A percentile compares a stretch with the other conserved stretches of the same genome.
These are phyloP conservation scores for Cryptococcus sp. DNA, from an alignment of 1,284 basidiomycete species.

Conservation along the genomic window DNA sequence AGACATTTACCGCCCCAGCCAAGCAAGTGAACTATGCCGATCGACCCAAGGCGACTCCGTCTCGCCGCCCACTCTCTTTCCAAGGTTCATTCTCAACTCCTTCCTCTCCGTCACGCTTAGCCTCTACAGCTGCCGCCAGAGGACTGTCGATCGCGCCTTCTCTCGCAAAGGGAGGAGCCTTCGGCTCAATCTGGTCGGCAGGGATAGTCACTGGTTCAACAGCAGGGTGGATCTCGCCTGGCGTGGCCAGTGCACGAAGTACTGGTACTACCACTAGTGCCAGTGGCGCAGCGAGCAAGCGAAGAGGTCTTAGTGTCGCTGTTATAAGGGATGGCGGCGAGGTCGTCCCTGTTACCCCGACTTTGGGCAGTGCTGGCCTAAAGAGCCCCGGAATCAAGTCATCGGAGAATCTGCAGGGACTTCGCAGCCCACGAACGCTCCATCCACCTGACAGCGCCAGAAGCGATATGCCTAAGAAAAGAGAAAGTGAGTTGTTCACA, in stretches of 20 bases:
- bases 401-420: too few species aligned
- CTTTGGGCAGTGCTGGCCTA: slow-evolving; percentile 8
- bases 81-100: slow-evolving; percentile 15
- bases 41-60: background rate
- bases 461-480: slow-evolving; percentile 11
- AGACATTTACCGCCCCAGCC: too few species aligned
- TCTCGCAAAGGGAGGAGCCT: slow-evolving; percentile 13
- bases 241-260: slow-evolving; percentile 7
- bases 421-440: too few species aligned
- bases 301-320: slow-evolving; percentile 42
- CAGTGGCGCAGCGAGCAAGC: slow-evolving; percentile 15
- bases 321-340: slow-evolving; percentile 38
- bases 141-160: slow-evolving; percentile 33
- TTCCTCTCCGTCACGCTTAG: slow-evolving; percentile 19
- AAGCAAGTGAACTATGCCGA: too few species aligned
- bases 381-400: slow-evolving; percentile 9
- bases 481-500: slow-evolving; percentile 29
- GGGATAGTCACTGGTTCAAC: slow-evolving; percentile 12
- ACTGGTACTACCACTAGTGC: slow-evolving; percentile 1
- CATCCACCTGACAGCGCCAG: slow-evolving; percentile 12
- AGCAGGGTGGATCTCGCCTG: slow-evolving; percentile 35
- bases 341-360: slow-evolving; percentile 32
- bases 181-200: slow-evolving; percentile 37
- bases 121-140: slow-evolving; percentile 25
- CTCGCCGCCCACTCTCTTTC: slow-evolving; percentile 11